A percentile compares a stretch with the other conserved stretches of the same genome.
Conservation (phyloP, 192 early-diverging fungal genomes). For the Backusella tarrabulga region DNA sequence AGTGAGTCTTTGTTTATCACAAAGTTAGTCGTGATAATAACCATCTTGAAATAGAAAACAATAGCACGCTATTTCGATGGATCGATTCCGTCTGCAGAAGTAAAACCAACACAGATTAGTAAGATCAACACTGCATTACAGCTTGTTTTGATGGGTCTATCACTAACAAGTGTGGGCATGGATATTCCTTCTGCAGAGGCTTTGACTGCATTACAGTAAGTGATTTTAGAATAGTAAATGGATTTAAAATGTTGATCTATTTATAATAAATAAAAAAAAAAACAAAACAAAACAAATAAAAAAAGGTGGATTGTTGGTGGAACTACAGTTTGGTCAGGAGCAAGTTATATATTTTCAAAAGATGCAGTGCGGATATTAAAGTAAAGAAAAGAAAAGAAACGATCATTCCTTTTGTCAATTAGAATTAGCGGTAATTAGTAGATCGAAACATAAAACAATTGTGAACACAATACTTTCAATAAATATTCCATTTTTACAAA, state of each 20-base stretch:
- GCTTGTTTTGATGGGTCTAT: conserved; percentile 73
- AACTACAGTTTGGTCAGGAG: conserved; percentile 32
- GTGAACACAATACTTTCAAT: too few species aligned
- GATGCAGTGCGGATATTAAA: conserved; percentile 65
- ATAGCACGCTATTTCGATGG: conserved; percentile 85
- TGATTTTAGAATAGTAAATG: conserved; percentile 5
- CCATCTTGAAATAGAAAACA: conserved; percentile 60
- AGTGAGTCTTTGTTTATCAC: conserved; percentile 38
- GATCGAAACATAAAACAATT: too few species aligned
- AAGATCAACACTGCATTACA: conserved; percentile 94
- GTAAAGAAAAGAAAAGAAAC: neutral
- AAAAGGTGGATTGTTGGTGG: neutral
- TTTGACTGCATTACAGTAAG: conserved; percentile 65
- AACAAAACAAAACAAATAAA: neutral
- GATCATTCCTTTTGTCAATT: neutral
- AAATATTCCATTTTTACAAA: too few species aligned
- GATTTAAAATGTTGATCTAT: neutral
- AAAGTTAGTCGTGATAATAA: too few species aligned
- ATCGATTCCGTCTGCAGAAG: conserved; percentile 88
- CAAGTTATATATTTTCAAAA: conserved; percentile 72
- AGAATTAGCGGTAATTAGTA: neutral
- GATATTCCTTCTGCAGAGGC: conserved; percentile 55
- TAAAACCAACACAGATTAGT: conserved; percentile 83
- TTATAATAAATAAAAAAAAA: neutral
- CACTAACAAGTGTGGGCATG: conserved; percentile 73